Conservation (phyloP, 192 early-diverging fungal genomes). For the Coemansia sp. region DNA sequence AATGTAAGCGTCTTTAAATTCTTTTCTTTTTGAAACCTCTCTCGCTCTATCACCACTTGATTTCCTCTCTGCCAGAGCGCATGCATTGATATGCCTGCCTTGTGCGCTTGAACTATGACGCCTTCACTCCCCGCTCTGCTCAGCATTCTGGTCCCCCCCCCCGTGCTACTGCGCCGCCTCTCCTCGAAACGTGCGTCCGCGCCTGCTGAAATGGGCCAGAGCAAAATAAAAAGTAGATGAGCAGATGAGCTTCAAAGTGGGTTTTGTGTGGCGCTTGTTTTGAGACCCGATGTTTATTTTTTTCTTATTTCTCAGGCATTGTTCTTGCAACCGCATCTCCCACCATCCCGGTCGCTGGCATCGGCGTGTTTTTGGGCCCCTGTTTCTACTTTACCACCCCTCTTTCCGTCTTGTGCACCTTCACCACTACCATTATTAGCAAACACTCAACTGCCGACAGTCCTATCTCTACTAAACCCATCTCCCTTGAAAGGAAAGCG, state of each 20-base stretch:
- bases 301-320: slow-evolving; percentile 1
- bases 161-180: slow-evolving; percentile 4
- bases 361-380: slow-evolving; percentile 6
- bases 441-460: no score
- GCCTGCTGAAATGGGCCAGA: neutral
- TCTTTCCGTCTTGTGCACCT: neutral
- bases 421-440: neutral
- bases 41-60: neutral
- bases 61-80: neutral
- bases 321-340: neutral
- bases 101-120: no score
- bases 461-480: neutral
- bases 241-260: neutral
- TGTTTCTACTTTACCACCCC: neutral
- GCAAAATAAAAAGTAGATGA: neutral
- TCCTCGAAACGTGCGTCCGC: neutral
- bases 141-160: neutral
- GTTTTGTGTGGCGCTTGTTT: slow-evolving; percentile 4
- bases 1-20: slow-evolving; percentile 55
- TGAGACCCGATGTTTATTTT: slow-evolving; percentile 3
- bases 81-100: no score
- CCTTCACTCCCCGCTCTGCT: slow-evolving; percentile 1
- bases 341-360: neutral
- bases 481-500: neutral
- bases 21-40: neutral